Evolutionary conservation across 1,284 basidiomycete species (phyloP).

Genomic region (Anthracocystis panici-leucophaei): DNA sequence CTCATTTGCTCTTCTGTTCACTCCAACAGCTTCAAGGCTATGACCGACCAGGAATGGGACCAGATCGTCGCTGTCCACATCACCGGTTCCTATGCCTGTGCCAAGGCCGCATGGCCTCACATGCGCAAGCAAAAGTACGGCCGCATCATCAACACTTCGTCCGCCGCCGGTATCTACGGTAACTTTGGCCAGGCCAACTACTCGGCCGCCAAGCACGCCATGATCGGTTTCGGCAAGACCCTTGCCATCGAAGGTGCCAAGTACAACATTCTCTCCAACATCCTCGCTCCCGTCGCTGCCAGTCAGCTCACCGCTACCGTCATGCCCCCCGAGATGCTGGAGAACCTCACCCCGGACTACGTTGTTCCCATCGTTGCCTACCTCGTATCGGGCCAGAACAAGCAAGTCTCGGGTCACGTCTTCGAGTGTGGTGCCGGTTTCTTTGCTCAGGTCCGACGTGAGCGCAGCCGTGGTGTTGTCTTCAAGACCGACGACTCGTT

Average conservation of each 20-base stretch:
- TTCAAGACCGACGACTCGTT: conserved; percentile 92
- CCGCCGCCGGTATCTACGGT: conserved; percentile 74
- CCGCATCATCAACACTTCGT: conserved; percentile 67
- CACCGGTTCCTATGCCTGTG: conserved; percentile 93
- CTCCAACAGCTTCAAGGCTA: conserved; percentile 68
- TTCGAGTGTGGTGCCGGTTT: conserved; percentile 97
- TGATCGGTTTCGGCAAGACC: conserved; percentile 81
- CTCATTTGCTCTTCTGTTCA: background rate
- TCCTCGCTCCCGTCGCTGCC: conserved; percentile 92
- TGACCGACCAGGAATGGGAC: conserved; percentile 71
- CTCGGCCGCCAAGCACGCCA: conserved; percentile 72
- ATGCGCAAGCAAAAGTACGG: conserved; percentile 85
- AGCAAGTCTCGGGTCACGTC: conserved; percentile 82
- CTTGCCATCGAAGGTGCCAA: conserved; percentile 86
- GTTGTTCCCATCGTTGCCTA: conserved; percentile 82
- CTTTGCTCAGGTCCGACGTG: conserved; percentile 91
- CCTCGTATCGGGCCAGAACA: conserved; percentile 66
- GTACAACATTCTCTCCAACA: conserved; percentile 89
- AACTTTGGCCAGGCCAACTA: conserved; percentile 97
- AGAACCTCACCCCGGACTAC: conserved; percentile 90
- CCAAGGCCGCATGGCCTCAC: conserved; percentile 94
- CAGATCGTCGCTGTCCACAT: conserved; percentile 85
- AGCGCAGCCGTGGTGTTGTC: conserved; percentile 84
- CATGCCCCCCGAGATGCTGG: conserved; percentile 97
- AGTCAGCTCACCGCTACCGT: conserved; percentile 93